These are phyloP conservation scores for Fusarium oxysporum DNA, from an alignment of 2,329 filamentous ascomycete genomes.

Conservation along the genomic window DNA sequence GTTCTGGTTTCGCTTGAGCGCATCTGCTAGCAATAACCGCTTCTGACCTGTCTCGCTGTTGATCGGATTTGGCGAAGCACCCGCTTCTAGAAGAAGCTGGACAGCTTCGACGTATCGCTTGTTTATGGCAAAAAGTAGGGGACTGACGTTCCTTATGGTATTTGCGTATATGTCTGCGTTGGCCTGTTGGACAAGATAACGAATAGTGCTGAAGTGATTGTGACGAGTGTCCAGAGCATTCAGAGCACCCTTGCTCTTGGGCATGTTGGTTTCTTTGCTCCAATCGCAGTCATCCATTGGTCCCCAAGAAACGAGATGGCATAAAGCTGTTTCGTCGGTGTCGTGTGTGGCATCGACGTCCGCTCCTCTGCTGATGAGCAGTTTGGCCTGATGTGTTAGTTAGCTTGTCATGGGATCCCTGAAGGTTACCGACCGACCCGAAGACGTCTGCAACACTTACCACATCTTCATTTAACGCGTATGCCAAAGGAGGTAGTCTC, in stretches of 20 bases:
- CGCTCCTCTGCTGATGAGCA: conserved; percentile 22
- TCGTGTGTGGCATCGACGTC: conserved; percentile 8
- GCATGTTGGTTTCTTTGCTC: conserved; percentile 13
- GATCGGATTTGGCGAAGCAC: conserved; percentile 34
- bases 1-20: conserved; percentile 12
- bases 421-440: not conserved
- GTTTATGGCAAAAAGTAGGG: conserved; percentile 14
- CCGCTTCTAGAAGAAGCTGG: conserved; percentile 27
- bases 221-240: conserved; percentile 8
- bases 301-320: conserved; percentile 20
- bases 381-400: conserved; percentile 10
- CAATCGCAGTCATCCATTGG: not conserved
- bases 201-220: conserved; percentile 23
- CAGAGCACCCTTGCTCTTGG: conserved; percentile 15
- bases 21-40: conserved; percentile 23
- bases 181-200: conserved; percentile 20
- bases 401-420: not conserved
- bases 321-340: conserved; percentile 23
- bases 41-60: conserved; percentile 1
- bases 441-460: conserved; percentile 8
- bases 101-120: conserved; percentile 16
- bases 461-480: conserved; percentile 27
- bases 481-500: conserved; percentile 18
- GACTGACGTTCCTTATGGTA: not conserved
- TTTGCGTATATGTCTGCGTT: conserved; percentile 22